Evolutionary conservation across 169 alveolate species (phyloP), one percentile per base, ranked within the genome.

Genomic region (Plasmodium billcollinsi): DNA sequence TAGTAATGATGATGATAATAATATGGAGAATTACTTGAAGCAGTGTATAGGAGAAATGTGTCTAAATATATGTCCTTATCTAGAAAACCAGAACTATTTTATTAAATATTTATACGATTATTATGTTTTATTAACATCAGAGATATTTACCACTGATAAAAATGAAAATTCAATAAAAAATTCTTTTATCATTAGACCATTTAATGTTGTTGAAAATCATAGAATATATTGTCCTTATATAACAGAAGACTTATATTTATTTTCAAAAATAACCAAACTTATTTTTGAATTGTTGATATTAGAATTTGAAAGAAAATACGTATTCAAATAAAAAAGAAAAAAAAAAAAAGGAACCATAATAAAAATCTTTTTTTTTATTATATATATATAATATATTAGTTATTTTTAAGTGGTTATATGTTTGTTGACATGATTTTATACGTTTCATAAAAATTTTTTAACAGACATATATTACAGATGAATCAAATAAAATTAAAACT

Each of bases 261-360:
- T 83, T 63, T 83, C 91, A 15, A 83, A 83, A 66, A 83, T 83
- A 52, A 83, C 91, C 39, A 70, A 49, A 62, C 85, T 83, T 11
- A 49, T 83, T 29, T 83, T 83, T 50, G 91, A 83, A 50, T 56
- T 83, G 29, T 67, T 83, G 29, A 67, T 69, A 59, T 69, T 85
- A 12, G 91, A 83, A 49, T 83, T 63, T 83, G 67, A 83, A 56
- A 71, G 85, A 39, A 72, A 63, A 29, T 83, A 70, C 70, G 74
- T 56, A 61, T 69, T 83, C 50, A 83, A 59, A 59, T 78, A 52
- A 73, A 9, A 50, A 52, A 52, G 0, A 52, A 14, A 52, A 52
- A 39, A 39, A 39, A 39, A 1, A 39, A 39, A 39, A 39, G 47
- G 11, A 5, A 39, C 5, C 47, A 39, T 39, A 39, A 39, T 39